Evolutionary conservation across 768 basidiomycete genomes (phyloP), one percentile per base, ranked within the genome.

Genomic region (Brasilioporus rufonigricans): DNA sequence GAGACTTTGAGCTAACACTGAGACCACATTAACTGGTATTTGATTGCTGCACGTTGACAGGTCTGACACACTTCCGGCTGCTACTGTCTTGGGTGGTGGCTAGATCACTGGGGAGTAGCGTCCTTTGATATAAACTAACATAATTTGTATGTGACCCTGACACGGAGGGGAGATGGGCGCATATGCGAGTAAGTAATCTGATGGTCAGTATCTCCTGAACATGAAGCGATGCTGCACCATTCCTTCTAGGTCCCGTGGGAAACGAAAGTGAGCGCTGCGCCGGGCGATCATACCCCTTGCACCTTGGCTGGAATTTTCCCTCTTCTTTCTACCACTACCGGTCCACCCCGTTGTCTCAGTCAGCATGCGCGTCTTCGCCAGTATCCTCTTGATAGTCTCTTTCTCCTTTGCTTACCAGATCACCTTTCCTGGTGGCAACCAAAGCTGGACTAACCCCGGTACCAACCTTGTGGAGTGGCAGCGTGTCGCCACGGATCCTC

Each of bases 1-100:
- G 48, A 91, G 93, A 66, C 71, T 93, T 40, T 93, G 90, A 91
- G 73, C 73, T 70, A 89, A 92, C 63, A 89, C 86, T 21, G 83
- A 85, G 62, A 73, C 70, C n/a, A 73, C 76, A 58, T 63, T 89
- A 53, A 52, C 63, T 14, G 32, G 47, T 54, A 44, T 47, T 41
- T 64, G 61, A 61, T 31, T 43, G 29, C 27, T 35, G n/a, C n/a
- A 48, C 4, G 31, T 18, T 18, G 9, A 33, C 24, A 12, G 44
- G 18, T 14, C 52, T 24, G 24, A 32, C 29, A n/a, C n/a, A 36
- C 11, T 19, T 23, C 21, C 54, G 21, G 11, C 14, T 40, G 29
- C 23, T 7, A 18, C 21, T 23, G 10, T n/a, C 8, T 31, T 27
- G 18, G n/a, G 35, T 45, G n/a, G n/a, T n/a, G 44, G 26, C n/a